A percentile compares a stretch with the other conserved stretches of the same genome.
Conservation (phyloP, 2,329 filamentous ascomycete species). For the Esteya vermicola region DNA sequence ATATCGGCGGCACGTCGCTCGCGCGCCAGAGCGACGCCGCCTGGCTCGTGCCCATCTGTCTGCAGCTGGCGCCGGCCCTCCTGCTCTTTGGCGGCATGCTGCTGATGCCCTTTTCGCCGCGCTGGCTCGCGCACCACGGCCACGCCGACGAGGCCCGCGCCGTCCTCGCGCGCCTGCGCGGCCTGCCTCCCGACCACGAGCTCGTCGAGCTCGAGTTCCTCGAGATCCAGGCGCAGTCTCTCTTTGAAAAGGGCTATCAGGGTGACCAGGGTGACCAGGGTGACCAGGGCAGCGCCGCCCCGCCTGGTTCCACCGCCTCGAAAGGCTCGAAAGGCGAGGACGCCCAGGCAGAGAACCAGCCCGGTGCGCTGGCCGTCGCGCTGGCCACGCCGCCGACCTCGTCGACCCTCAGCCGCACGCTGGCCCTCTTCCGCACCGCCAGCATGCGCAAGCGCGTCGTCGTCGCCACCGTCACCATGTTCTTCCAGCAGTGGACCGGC, state of each 20-base stretch:
- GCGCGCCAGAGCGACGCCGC: constrained; percentile 47
- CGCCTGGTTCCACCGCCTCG: too few species aligned
- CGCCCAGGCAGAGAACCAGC: too few species aligned
- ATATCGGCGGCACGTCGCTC: constrained; percentile 39
- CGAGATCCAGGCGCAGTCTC: constrained; percentile 67
- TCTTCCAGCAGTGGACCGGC: constrained; percentile 38
- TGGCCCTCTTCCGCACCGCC: constrained; percentile 48
- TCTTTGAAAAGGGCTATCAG: constrained; percentile 68
- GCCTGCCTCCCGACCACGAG: constrained; percentile 46
- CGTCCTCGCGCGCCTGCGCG: constrained; percentile 50
- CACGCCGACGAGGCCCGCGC: constrained; percentile 53
- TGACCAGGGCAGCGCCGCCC: too few species aligned
- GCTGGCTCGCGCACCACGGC: constrained; percentile 59
- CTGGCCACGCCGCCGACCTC: constrained; percentile 41
- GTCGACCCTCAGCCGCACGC: constrained; percentile 30
- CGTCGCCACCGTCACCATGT: constrained; percentile 49
- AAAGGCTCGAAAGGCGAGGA: too few species aligned
- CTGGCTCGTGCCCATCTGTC: constrained; percentile 59
- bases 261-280: too few species aligned
- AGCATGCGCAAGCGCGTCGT: constrained; percentile 54
- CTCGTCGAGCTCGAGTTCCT: constrained; percentile 62
- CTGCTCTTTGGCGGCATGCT: constrained; percentile 56
- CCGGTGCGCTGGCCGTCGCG: too few species aligned
- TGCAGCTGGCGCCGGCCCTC: constrained; percentile 55
- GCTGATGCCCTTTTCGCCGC: constrained; percentile 67